Conservation (phyloP, 2,329 filamentous ascomycete genomes). For the Cytospora piceicola region DNA sequence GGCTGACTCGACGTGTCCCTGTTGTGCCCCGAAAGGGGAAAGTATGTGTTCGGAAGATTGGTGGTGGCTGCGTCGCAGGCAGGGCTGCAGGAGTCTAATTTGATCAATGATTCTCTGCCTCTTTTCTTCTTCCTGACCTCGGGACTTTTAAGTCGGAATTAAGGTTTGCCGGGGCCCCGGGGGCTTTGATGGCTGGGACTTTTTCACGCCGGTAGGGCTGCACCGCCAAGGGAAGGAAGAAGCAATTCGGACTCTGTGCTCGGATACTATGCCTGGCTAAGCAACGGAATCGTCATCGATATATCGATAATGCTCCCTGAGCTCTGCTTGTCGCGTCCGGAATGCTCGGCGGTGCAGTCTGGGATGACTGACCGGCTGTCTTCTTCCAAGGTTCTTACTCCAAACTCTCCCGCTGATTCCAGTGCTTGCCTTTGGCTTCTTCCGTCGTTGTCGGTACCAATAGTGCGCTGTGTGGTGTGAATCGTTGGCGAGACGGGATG, state of each 20-base stretch:
- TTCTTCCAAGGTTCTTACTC: not conserved
- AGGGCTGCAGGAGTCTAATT: not conserved
- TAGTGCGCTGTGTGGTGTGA: not conserved
- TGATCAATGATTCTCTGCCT: not conserved
- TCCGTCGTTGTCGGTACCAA: not conserved
- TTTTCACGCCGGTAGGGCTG: conserved; percentile 2
- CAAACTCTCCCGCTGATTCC: not conserved
- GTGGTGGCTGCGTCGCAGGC: too few species aligned
- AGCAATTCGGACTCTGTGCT: not conserved
- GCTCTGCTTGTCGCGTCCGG: not conserved
- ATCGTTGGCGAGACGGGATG: conserved; percentile 10
- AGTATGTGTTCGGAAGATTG: not conserved
- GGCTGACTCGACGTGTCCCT: not conserved
- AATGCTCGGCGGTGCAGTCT: conserved; percentile 3
- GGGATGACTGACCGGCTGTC: not conserved
- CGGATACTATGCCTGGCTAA: not conserved
- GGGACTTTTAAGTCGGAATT: not conserved
- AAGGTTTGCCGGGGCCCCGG: not conserved
- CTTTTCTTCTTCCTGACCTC: not conserved
- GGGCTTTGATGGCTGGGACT: not conserved
- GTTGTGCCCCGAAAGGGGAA: not conserved
- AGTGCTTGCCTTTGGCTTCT: conserved; percentile 10
- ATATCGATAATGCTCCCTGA: not conserved
- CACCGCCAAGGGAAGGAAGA: not conserved
- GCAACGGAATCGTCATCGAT: not conserved